Evolutionary conservation across 345 rosid species (phyloP), one percentile per base, ranked within the genome.

Genomic region (Brassica nigra): DNA sequence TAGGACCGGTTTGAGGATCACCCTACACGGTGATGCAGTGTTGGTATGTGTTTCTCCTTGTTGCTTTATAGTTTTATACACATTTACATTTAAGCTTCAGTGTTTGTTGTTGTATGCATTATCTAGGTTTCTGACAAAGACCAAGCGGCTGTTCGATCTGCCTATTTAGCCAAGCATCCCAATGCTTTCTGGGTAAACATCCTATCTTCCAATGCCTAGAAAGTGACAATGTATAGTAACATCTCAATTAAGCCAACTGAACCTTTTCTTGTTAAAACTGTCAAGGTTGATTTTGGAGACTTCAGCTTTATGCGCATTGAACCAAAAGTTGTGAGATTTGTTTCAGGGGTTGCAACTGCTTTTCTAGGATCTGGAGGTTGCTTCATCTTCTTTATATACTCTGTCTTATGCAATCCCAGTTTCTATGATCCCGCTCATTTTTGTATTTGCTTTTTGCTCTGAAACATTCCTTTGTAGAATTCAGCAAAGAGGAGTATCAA

Each of bases 281-380:
- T 71, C 67, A 86, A 95, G 99, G 98, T 95, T 83, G 99, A 95
- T 84, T 95, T 95, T 33, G 97, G 97, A 61, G 99, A 95, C 88
- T 95, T 92, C 83, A 91, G 89, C 78, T 95, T 95, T 80, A 59
- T 92, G 82, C 87, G 87, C 23, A 87, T 95, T 23, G 90, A 90
- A 85, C 98, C 99, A 29, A 95, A 86, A 64, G 85, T 84, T 64
- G 92, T 92, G 78, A 84, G 93, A 77, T 95, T 87, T 80, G 94
- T 95, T 3, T 92, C 97, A 47, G 99, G 98, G 66, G 88, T 90
- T 67, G 98, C 98, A 68, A 88, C 98, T 57, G 96, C 99, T 76
- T 87, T 90, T 74, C 88, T 92, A 74, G 94, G 97, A 83, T 92
- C 98, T 10, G 99, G 98, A 89, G 99, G 99, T 95, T 5, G 9